phyloP scores from a whole-genome alignment of 441 rosid genomes.

The Eutrema salsugineum region DNA sequence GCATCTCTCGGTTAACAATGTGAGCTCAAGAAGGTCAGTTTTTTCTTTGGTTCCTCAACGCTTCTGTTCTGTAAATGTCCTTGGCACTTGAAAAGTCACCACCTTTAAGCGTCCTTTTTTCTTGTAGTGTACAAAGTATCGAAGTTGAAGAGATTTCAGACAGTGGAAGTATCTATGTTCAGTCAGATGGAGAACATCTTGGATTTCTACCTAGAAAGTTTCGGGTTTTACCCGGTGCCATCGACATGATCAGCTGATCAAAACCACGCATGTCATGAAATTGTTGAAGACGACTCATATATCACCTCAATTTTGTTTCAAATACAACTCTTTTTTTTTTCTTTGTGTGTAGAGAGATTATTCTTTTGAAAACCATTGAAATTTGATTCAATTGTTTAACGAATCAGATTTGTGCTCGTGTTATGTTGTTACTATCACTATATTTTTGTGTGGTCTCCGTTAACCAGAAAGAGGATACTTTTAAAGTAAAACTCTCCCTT shows the following conservation, averaged over 20 bases:
- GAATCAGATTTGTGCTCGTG: constrained; percentile 13
- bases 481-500: background rate
- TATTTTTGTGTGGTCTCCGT: constrained; percentile 22
- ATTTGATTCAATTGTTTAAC: constrained; percentile 22
- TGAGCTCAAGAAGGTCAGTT: constrained; percentile 64
- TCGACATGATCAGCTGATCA: constrained; percentile 69
- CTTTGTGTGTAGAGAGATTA: constrained; percentile 12
- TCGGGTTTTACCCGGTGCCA: constrained; percentile 59
- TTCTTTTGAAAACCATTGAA: background rate
- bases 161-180: constrained; percentile 59
- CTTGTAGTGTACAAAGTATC: constrained; percentile 63
- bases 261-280: background rate
- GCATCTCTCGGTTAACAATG: constrained; percentile 70
- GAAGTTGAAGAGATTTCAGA: constrained; percentile 76
- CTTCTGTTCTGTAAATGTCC: background rate
- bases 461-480: background rate
- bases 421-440: background rate
- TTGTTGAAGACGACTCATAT: background rate
- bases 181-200: constrained; percentile 94
- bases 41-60: background rate
- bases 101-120: background rate
- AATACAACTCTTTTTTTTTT: background rate
- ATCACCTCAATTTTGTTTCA: background rate
- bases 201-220: constrained; percentile 91
- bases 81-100: background rate